Conservation (phyloP, 768 basidiomycete species). For the Hericium alpestre region DNA sequence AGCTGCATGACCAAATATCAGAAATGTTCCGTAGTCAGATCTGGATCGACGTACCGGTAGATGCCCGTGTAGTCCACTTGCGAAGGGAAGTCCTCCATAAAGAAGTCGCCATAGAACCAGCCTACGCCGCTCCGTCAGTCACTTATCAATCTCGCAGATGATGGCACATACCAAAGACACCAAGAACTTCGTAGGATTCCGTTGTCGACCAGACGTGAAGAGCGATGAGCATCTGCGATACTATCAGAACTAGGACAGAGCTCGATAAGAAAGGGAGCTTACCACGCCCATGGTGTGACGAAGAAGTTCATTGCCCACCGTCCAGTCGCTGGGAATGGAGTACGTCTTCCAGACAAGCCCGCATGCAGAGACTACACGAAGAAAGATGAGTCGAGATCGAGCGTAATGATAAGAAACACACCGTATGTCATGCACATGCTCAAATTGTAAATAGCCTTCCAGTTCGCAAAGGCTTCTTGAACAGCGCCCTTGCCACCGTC, state of each 20-base stretch:
- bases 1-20: slow-evolving; percentile 31
- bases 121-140: slow-evolving; percentile 34
- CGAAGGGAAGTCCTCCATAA: slow-evolving; percentile 86
- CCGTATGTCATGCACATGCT: slow-evolving; percentile 94
- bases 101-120: slow-evolving; percentile 98
- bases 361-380: slow-evolving; percentile 60
- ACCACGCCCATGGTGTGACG: slow-evolving; percentile 84
- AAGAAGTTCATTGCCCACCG: slow-evolving; percentile 75
- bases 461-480: slow-evolving; percentile 90
- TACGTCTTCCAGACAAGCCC: slow-evolving; percentile 89
- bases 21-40: neutral
- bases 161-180: slow-evolving; percentile 61
- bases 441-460: slow-evolving; percentile 88
- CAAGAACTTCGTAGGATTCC: slow-evolving; percentile 88
- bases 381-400: neutral
- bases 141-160: slow-evolving; percentile 8
- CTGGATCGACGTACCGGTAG: slow-evolving; percentile 54
- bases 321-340: slow-evolving; percentile 72
- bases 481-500: slow-evolving; percentile 68
- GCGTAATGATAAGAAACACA: slow-evolving; percentile 22
- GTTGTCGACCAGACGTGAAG: slow-evolving; percentile 87
- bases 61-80: slow-evolving; percentile 94
- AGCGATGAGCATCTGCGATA: slow-evolving; percentile 59
- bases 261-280: slow-evolving; percentile 21
- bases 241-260: slow-evolving; percentile 1